phyloP scores from a whole-genome alignment of 306 rosid genomes.

The Corylus heterophylla region DNA sequence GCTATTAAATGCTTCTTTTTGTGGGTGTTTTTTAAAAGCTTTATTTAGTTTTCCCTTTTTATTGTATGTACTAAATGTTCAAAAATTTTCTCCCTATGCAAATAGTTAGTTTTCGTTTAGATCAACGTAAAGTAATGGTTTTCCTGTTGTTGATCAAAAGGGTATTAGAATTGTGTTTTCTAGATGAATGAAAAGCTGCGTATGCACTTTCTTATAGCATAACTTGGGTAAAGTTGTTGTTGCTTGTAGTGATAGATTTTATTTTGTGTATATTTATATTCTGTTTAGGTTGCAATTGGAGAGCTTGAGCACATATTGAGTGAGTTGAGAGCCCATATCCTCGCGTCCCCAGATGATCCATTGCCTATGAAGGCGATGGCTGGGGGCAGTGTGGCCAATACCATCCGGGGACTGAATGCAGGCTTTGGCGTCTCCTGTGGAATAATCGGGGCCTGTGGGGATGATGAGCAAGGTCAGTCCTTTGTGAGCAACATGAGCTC shows the following conservation, averaged over 20 bases:
- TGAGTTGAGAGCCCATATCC: conserved; percentile 50
- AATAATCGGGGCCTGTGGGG: conserved; percentile 84
- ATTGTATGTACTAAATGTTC: neutral
- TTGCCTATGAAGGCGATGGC: conserved; percentile 68
- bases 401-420: conserved; percentile 71
- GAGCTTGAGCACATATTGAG: conserved; percentile 64
- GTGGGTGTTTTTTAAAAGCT: neutral
- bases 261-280: conserved; percentile 2
- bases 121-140: neutral
- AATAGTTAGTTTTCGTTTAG: neutral
- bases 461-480: conserved; percentile 75
- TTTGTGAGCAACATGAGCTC: conserved; percentile 77
- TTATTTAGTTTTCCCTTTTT: too few relatives aligned
- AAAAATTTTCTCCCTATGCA: neutral
- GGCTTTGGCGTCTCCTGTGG: conserved; percentile 79
- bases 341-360: conserved; percentile 26
- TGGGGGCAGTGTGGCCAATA: conserved; percentile 93
- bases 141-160: neutral
- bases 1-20: neutral
- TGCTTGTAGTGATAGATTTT: neutral
- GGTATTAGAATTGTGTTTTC: too few relatives aligned
- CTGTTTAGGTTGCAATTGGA: conserved; percentile 59
- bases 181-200: too few relatives aligned
- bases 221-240: neutral
- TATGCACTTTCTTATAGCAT: neutral